Base-by-base conservation (phyloP, 805 yeast genomes). In the Spathaspora sp. region DNA sequence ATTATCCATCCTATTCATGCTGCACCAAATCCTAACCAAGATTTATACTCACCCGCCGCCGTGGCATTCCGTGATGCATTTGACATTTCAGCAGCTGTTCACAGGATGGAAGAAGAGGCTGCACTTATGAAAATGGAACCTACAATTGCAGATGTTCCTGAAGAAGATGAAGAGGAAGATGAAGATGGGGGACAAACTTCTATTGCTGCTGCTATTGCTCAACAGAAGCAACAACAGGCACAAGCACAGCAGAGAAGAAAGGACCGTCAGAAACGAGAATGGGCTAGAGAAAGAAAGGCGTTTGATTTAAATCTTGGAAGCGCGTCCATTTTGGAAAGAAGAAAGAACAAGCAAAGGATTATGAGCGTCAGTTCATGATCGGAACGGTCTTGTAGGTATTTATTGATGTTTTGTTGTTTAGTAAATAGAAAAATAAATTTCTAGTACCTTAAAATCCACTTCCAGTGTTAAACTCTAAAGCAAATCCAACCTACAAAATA, bases 1-100 rank as follows among this genome's bases (percentile, higher is more conserved):
- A 16, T 35, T 3, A 35, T 16, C 16, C 73, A 71, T 44, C 69
- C 69, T 26, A 63, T 69, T 20, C 61, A 62, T 47, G 58, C 60
- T 10, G 54, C 58, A 29, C 55, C 56, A 35, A 61, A 62, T 49
- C 56, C 60, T 31, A 58, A 57, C 48, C 58, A 59, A 38, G 75
- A 70, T 3, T 50, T 78, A 52, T 82, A 80, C 60, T 80, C 86
- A 2, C 91, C 91, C 4, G 90, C 89, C 2, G 90, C 91, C 0
- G 86, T 84, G 47, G 89, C 90, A 0, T 77, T 89, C 68, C 83
- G 89, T 57, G 96, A 89, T 60, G 96, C 92, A 11, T 89, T 89
- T 66, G 96, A 89, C 60, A 83, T 89, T 8, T 84, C 91, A 28
- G 86, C 89, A 48, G 96, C 96, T 5, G 90, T 89, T 16, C 93